phyloP scores from a whole-genome alignment of 2,329 filamentous ascomycete genomes.

The Mycosphaerella sp. region DNA sequence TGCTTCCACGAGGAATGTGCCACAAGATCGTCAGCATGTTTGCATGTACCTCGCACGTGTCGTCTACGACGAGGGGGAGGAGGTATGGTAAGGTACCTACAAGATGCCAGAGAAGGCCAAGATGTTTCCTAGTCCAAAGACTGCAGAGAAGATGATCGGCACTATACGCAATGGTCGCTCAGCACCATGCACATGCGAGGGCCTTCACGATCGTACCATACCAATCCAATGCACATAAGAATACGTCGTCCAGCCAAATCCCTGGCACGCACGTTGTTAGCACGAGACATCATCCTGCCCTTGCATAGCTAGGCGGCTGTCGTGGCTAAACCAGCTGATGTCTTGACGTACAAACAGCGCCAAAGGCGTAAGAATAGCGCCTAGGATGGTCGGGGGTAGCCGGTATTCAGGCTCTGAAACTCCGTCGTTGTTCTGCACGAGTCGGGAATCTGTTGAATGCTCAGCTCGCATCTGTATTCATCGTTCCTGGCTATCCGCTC shows the following conservation, averaged over 20 bases:
- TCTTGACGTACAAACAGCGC: slow-evolving; percentile 56
- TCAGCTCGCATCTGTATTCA: neutral
- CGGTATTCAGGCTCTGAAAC: slow-evolving; percentile 80
- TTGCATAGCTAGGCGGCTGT: slow-evolving; percentile 5
- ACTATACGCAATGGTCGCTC: slow-evolving; percentile 32
- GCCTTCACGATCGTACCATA: slow-evolving; percentile 14
- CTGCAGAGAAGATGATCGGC: slow-evolving; percentile 45
- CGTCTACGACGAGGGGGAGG: neutral
- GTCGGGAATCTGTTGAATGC: slow-evolving; percentile 29
- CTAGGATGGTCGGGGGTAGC: slow-evolving; percentile 60
- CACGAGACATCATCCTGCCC: slow-evolving; percentile 3
- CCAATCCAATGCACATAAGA: slow-evolving; percentile 21
- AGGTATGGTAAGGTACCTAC: neutral
- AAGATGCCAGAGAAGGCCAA: slow-evolving; percentile 22
- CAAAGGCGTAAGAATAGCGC: slow-evolving; percentile 70
- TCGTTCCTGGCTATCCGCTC: neutral
- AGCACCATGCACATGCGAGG: slow-evolving; percentile 17
- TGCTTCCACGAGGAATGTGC: slow-evolving; percentile 21
- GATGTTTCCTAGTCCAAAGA: slow-evolving; percentile 43
- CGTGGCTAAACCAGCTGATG: slow-evolving; percentile 39
- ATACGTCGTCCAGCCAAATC: slow-evolving; percentile 24
- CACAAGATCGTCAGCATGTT: slow-evolving; percentile 1
- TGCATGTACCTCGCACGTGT: neutral
- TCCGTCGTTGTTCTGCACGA: slow-evolving; percentile 52
- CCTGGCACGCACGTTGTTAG: neutral